Base-by-base conservation (phyloP, 2,329 filamentous ascomycete species). In the Penicillium sclerotiorum region DNA sequence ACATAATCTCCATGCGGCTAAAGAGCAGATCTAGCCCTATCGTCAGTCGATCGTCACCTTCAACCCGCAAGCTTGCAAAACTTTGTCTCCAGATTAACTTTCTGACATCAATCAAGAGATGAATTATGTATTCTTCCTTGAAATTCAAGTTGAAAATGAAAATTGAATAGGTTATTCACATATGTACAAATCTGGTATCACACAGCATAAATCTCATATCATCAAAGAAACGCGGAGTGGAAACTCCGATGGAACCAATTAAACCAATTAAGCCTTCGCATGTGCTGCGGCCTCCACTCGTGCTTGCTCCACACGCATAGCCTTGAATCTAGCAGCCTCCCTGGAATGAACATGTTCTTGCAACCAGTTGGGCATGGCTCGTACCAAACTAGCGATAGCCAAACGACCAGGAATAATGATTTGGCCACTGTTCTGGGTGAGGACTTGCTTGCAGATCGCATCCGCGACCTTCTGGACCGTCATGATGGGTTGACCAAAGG, bases 391-490 rank as follows among this genome's bases (percentile, higher is more conserved):
- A 11, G 58, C 57, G 2, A 33, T 36, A 2, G 12, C 66, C 15
- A 60, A 69, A 52, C 56, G 70, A 58, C 17, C 66, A 3, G 80
- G 76, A 20, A 82, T 56, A 17, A 81, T 69, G 13, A 81, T 61
- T 56, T 78, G 73, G 4, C 74, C 78, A 52, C 77, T 77, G 43
- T 72, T 71, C 41, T 78, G 74, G 27, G 67, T 74, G 17, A 80
- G 60, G 9, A 84, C 71, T 56, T 81, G 77, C 51, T 70, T 71
- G 33, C 80, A 73, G 5, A 83, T 72, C 0, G 73, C 76, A 4
- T 74, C 69, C 3, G 77, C 75, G 12, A 83, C 72, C 7, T 57
- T 60, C 39, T 73, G 60, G 2, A 67, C 55, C 12, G 67, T 68
- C 54, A 76, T 60, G 7, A 70, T 54, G 2, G 68, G 64, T 48